Evolutionary conservation across 1,284 basidiomycete species (phyloP), one percentile per base, ranked within the genome.

Genomic region (Amylostereum chailletii): DNA sequence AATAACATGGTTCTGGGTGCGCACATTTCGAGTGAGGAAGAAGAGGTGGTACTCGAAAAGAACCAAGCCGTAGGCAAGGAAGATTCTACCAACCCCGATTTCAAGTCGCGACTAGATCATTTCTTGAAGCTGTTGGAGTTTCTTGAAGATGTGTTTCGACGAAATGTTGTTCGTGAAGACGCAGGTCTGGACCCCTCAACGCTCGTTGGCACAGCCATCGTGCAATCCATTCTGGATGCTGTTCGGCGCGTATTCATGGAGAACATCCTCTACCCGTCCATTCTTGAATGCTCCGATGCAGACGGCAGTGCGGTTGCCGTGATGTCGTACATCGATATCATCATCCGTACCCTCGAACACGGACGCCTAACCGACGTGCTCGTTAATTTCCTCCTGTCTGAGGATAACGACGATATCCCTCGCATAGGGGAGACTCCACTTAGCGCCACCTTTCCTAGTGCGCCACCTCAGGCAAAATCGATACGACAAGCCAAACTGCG

Each of bases 251-350:
- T 90, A 39, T 96, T 96, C 66, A 70, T 97, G 31, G 89, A 94
- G 66, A 95, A 94, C 59, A 87, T 97, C 30, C 70, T 97, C 33
- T 96, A 96, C 62, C 93, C 94, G 0, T 91, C 92, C 4, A 81
- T 99, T 45, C 74, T 97, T 46, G 94, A 98, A 62, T 96, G 93
- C 66, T 94, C 93, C 0, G 89, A 92, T 54, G 64, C 73, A 4
- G 94, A 99, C 65, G 94, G 94, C 29, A 96, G 93, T 55, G 90
- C 94, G 0, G 88, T 96, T 1, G 95, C 95, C 1, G 93, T 98
- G 47, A 86, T 98, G 78, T 92, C 88, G n/a, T 98, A 99, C 60
- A 84, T 98, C 53, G 91, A 97, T 53, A 79, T 90, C 59, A 85
- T 93, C 70, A 76, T 94, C 47, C 76, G 83, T 45, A 88, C 85